phyloP scores from a whole-genome alignment of 1,139 yeast species.

The Citeromyces hawaiiensis region DNA sequence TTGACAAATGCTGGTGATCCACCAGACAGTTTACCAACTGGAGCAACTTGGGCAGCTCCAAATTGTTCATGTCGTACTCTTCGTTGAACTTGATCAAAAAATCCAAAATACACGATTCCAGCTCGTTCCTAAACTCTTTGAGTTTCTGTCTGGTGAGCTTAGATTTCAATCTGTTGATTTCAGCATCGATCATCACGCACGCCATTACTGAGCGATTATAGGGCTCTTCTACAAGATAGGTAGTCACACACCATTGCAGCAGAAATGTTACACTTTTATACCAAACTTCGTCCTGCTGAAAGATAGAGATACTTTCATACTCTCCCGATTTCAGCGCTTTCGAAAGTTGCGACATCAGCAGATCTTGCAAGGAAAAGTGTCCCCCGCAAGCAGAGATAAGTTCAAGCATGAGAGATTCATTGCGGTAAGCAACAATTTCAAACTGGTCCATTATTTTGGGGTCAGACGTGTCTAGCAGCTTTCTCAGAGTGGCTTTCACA shows the following conservation, averaged over 20 bases:
- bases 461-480: conserved; percentile 20
- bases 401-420: conserved; percentile 57
- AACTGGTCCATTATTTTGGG: conserved; percentile 34
- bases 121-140: conserved; percentile 23
- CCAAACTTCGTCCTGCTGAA: background rate
- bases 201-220: background rate
- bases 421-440: conserved; percentile 50
- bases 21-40: conserved; percentile 39
- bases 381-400: conserved; percentile 8
- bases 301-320: background rate
- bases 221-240: background rate
- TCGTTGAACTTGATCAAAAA: conserved; percentile 21
- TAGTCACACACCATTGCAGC: background rate
- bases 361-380: background rate
- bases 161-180: background rate
- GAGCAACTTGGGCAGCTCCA: background rate
- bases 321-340: background rate
- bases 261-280: no score
- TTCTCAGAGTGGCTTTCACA: conserved; percentile 39
- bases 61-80: background rate
- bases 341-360: background rate
- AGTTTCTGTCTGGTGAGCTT: conserved; percentile 13
- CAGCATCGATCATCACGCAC: background rate
- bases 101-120: conserved; percentile 27
- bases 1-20: conserved; percentile 34